Evolutionary conservation across 805 yeast genomes (phyloP).

Genomic region (Yarrowia yakushimensis): DNA sequence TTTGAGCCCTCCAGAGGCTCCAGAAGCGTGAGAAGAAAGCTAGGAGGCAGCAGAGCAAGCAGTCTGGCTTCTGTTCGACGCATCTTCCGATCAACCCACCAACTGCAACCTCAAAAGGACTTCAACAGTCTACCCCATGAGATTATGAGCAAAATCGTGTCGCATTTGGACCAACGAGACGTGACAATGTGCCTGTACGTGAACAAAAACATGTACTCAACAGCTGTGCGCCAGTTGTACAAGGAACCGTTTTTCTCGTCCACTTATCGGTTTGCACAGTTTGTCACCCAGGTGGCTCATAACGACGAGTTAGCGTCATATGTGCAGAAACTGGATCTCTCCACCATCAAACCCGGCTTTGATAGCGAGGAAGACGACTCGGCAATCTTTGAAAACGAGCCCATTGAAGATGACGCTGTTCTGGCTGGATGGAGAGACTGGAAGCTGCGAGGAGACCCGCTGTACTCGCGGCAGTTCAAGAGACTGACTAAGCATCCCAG

Average conservation of each 20-base stretch:
- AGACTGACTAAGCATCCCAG: neutral
- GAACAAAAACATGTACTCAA: slow-evolving; percentile 47
- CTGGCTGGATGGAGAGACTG: slow-evolving; percentile 91
- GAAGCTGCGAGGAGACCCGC: slow-evolving; percentile 72
- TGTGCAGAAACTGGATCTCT: slow-evolving; percentile 58
- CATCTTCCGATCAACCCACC: neutral
- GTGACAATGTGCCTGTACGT: slow-evolving; percentile 50
- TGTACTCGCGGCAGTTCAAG: slow-evolving; percentile 44
- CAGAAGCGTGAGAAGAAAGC: neutral
- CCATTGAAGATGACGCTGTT: slow-evolving; percentile 36
- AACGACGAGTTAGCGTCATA: slow-evolving; percentile 53
- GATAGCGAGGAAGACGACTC: slow-evolving; percentile 26
- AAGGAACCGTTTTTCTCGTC: slow-evolving; percentile 54
- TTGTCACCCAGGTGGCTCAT: slow-evolving; percentile 62
- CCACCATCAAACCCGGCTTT: slow-evolving; percentile 38
- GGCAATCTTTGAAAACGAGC: slow-evolving; percentile 23
- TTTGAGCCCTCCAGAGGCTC: neutral
- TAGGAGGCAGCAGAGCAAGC: too few species aligned
- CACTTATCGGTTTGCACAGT: slow-evolving; percentile 76
- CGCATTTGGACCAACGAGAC: slow-evolving; percentile 40
- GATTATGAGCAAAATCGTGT: slow-evolving; percentile 32
- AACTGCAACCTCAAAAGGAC: neutral
- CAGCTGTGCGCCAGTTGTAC: slow-evolving; percentile 57
- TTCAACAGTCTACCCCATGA: slow-evolving; percentile 32
- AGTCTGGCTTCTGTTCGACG: slow-evolving; percentile 2